A percentile compares a stretch with the other conserved stretches of the same genome.
Evolutionary conservation across 1,139 yeast species (phyloP).

Genomic region (Taiozyma sp.): DNA sequence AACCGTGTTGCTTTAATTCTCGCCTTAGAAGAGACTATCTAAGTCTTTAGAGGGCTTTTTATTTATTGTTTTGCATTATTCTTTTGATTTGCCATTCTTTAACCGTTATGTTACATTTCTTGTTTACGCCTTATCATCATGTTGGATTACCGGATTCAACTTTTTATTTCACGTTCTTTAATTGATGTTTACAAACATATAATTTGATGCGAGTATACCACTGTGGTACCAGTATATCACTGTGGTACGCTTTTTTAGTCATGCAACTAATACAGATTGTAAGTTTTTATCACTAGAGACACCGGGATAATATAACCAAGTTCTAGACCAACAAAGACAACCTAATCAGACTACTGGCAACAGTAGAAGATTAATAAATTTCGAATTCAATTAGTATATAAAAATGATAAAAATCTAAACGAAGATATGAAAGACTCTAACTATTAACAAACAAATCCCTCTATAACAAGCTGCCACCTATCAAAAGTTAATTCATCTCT

Average conservation of each 20-base stretch:
- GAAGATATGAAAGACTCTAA: neutral
- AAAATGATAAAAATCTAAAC: neutral
- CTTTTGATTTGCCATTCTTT: neutral
- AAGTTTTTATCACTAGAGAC: neutral
- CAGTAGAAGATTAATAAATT: neutral
- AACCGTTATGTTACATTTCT: neutral
- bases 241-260: neutral
- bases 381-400: neutral
- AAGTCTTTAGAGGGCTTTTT: neutral
- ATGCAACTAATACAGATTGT: too few species aligned
- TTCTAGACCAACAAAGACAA: neutral
- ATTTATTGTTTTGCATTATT: neutral
- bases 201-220: too few species aligned
- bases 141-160: neutral
- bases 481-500: neutral
- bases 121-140: neutral
- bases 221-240: too few species aligned
- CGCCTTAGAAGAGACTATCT: slow-evolving; percentile 30
- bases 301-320: too few species aligned
- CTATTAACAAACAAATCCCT: neutral
- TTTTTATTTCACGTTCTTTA: neutral
- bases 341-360: neutral
- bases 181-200: too few species aligned
- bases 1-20: slow-evolving; percentile 75
- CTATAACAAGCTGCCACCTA: neutral